A percentile compares a stretch with the other conserved stretches of the same genome.
Conservation (phyloP, 495 filamentous ascomycete species). For the Umbilicaria muhlenbergii region DNA sequence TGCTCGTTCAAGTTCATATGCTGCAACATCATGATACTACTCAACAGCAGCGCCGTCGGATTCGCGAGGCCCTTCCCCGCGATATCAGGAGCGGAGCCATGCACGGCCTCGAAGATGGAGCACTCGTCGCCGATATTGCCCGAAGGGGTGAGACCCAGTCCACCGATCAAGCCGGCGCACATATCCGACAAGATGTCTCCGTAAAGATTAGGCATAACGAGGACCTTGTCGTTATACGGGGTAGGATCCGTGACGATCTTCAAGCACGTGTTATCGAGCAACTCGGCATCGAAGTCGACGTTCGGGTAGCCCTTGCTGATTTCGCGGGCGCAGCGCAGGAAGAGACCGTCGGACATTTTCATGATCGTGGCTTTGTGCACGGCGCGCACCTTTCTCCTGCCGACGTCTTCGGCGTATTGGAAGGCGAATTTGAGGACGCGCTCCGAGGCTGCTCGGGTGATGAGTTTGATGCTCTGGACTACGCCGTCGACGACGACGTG, state of each 20-base stretch:
- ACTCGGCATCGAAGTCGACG: constrained; percentile 88
- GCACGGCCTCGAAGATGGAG: constrained; percentile 98
- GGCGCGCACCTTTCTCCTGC: constrained; percentile 86
- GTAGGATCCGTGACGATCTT: constrained; percentile 91
- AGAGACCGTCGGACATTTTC: constrained; percentile 99
- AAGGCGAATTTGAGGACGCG: constrained; percentile 91
- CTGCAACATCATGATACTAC: constrained; percentile 97
- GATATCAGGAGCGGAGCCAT: constrained; percentile 95
- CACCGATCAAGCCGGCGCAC: constrained; percentile 96
- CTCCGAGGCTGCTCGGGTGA: constrained; percentile 85
- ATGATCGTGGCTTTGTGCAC: constrained; percentile 99
- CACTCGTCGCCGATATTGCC: constrained; percentile 98
- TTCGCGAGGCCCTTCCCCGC: constrained; percentile 91
- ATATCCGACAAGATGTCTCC: constrained; percentile 99
- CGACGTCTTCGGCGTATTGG: constrained; percentile 85
- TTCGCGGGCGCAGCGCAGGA: constrained; percentile 69
- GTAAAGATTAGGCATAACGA: constrained; percentile 99
- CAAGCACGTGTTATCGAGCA: constrained; percentile 96
- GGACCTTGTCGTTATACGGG: constrained; percentile 96
- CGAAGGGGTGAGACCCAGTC: constrained; percentile 89
- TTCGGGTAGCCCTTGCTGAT: constrained; percentile 88
- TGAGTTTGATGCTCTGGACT: constrained; percentile 98
- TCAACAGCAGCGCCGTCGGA: constrained; percentile 82
- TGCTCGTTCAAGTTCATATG: constrained; percentile 87
- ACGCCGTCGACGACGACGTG: constrained; percentile 96